Conservation (phyloP, 768 basidiomycete species). For the Rhodotorula graminis region DNA sequence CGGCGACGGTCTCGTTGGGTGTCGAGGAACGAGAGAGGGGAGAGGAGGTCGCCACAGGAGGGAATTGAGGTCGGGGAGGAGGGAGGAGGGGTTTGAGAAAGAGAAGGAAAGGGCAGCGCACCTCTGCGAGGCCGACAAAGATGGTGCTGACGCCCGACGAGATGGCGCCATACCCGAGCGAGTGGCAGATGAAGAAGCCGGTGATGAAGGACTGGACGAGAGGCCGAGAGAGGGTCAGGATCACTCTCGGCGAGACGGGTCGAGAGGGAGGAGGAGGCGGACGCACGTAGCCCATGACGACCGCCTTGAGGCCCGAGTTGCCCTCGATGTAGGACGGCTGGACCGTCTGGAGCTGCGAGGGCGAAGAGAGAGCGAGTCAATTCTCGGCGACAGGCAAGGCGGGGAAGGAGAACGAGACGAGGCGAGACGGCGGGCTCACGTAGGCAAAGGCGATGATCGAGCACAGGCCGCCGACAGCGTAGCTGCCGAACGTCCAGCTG, state of each 20-base stretch:
- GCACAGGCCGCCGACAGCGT: slow-evolving; percentile 34
- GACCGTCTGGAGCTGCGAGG: slow-evolving; percentile 22
- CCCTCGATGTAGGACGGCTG: slow-evolving; percentile 31
- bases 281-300: slow-evolving; percentile 10
- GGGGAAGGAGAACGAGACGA: neutral
- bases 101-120: neutral
- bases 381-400: neutral
- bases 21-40: neutral
- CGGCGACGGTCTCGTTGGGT: no score
- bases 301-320: slow-evolving; percentile 18
- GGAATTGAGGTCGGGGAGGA: no score
- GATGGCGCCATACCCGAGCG: slow-evolving; percentile 35
- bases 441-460: slow-evolving; percentile 38
- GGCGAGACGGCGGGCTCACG: neutral
- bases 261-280: neutral
- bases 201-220: slow-evolving; percentile 33
- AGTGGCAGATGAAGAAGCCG: slow-evolving; percentile 42
- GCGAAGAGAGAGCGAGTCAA: no score
- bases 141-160: slow-evolving; percentile 30
- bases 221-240: neutral
- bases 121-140: slow-evolving; percentile 28
- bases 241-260: neutral
- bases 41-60: neutral
- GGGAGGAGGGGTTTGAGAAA: no score
- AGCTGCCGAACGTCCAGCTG: slow-evolving; percentile 38